Evolutionary conservation across 305 asterid species (phyloP).

Genomic region (Solanum hybrid): DNA sequence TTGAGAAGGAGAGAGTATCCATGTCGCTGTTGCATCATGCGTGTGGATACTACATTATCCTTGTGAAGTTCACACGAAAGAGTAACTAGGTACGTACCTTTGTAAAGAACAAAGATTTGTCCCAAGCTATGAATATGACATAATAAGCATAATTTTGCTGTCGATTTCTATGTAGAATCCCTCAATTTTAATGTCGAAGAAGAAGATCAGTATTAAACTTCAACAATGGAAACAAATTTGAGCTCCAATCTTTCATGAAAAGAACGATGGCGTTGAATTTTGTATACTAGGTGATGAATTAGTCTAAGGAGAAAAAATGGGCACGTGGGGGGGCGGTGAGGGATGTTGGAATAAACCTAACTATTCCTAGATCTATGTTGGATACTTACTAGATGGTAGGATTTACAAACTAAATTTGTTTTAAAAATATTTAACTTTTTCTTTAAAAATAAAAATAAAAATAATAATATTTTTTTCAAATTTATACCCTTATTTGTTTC

Average conservation of each 20-base stretch:
- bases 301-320: neutral
- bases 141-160: neutral
- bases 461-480: neutral
- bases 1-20: neutral
- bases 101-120: conserved; percentile 1
- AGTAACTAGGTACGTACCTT: neutral
- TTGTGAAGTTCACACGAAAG: conserved; percentile 1
- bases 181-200: neutral
- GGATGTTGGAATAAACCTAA: neutral
- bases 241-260: neutral
- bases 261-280: neutral
- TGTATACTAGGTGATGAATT: neutral
- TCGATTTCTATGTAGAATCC: neutral
- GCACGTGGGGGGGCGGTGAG: neutral
- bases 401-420: neutral
- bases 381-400: neutral
- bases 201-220: neutral
- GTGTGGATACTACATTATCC: neutral
- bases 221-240: neutral
- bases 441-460: neutral
- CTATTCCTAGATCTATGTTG: neutral
- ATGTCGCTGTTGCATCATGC: neutral
- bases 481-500: neutral
- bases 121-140: neutral
- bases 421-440: neutral